A percentile compares a stretch with the other conserved stretches of the same genome.
Conservation (phyloP, 129 eudicot species). For the Solidago caesia region DNA sequence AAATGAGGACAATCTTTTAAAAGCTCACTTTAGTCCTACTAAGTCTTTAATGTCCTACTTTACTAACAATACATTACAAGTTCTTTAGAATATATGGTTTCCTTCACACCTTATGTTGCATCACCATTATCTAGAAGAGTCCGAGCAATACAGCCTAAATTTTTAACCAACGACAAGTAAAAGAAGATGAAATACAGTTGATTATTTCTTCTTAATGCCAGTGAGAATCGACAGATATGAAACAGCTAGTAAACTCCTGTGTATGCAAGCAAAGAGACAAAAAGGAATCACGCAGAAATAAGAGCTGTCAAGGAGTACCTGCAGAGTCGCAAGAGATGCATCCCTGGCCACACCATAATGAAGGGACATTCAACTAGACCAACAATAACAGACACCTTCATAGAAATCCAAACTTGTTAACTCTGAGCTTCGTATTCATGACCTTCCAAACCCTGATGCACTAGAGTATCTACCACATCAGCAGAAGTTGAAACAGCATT, state of each 20-base stretch:
- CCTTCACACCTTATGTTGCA: no score
- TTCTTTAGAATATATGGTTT: no score
- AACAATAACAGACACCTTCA: conserved; percentile 69
- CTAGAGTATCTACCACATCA: conserved; percentile 34
- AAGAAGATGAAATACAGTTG: not conserved
- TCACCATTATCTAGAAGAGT: not conserved
- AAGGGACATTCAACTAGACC: conserved; percentile 74
- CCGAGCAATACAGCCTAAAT: not conserved
- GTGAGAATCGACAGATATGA: not conserved
- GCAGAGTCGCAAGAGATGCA: conserved; percentile 83
- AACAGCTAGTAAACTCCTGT: not conserved
- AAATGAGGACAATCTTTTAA: no score
- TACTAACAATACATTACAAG: no score
- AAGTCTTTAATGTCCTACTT: no score
- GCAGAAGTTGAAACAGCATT: conserved; percentile 35
- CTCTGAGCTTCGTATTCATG: conserved; percentile 45
- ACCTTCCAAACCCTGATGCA: conserved; percentile 39
- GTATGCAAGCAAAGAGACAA: not conserved
- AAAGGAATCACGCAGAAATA: not conserved
- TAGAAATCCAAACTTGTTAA: conserved; percentile 53
- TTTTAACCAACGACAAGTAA: not conserved
- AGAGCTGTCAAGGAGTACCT: conserved; percentile 46
- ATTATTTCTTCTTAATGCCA: conserved; percentile 15
- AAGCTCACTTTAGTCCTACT: no score
- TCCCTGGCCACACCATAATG: conserved; percentile 82